Evolutionary conservation across 179 eudicot genomes (phyloP).

Genomic region (Vitellaria paradoxa): DNA sequence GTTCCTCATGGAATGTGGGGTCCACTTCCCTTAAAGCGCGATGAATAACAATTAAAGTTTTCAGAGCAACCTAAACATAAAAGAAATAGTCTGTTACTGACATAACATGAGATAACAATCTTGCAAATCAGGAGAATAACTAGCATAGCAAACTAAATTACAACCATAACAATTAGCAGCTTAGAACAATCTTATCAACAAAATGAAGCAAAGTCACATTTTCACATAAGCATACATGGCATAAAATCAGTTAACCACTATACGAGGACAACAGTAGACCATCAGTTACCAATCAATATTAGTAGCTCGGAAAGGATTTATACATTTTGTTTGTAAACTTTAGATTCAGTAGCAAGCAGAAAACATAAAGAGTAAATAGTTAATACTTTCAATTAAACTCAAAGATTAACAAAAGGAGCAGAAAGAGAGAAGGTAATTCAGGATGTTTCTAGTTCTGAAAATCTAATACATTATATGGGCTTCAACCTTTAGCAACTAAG

Average conservation of each 20-base stretch:
- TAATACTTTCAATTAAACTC: background rate
- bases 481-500: background rate
- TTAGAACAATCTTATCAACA: background rate
- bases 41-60: slow-evolving; percentile 86
- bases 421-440: background rate
- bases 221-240: background rate
- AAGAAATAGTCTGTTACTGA: slow-evolving; percentile 1
- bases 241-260: background rate
- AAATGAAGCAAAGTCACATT: background rate
- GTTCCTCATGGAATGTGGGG: slow-evolving; percentile 89
- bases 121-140: background rate
- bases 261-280: background rate
- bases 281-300: background rate
- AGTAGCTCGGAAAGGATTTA: background rate
- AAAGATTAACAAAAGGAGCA: background rate
- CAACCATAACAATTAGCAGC: background rate
- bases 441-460: background rate
- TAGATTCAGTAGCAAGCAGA: background rate
- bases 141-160: background rate
- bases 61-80: slow-evolving; percentile 75
- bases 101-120: background rate
- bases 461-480: background rate
- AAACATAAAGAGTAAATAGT: background rate
- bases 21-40: slow-evolving; percentile 97
- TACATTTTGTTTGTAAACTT: background rate